Conservation (phyloP, 352 stramenopile species). For the Phytophthora rubi region DNA sequence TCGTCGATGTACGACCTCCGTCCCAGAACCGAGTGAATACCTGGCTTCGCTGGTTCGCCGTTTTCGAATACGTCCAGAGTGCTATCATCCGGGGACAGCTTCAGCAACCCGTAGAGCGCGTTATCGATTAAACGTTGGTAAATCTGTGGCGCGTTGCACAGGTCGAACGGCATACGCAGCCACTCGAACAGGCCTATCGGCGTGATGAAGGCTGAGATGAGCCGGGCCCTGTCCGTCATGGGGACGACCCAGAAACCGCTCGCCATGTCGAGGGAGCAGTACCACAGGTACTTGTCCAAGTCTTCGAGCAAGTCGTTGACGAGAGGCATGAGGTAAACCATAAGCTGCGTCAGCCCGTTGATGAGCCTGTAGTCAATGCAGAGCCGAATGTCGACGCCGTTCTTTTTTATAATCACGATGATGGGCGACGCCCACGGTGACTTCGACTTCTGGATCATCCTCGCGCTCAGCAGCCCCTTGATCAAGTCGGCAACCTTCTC, state of each 20-base stretch:
- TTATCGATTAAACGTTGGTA: slow-evolving; percentile 38
- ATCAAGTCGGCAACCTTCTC: too few species aligned
- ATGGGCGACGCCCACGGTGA: slow-evolving; percentile 26
- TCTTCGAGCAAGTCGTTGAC: slow-evolving; percentile 12
- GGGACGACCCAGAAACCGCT: slow-evolving; percentile 31
- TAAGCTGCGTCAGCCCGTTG: too few species aligned
- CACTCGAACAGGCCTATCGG: slow-evolving; percentile 32
- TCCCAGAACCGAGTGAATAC: too few species aligned
- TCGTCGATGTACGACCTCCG: too few species aligned
- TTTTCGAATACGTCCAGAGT: not conserved
- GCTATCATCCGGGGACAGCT: not conserved
- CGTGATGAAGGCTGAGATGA: slow-evolving; percentile 32
- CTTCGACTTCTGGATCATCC: too few species aligned
- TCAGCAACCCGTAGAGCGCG: slow-evolving; percentile 16
- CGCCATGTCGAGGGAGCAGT: slow-evolving; percentile 25
- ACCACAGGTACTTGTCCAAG: slow-evolving; percentile 23
- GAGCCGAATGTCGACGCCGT: slow-evolving; percentile 2
- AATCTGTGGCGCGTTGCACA: slow-evolving; percentile 33
- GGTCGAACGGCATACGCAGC: slow-evolving; percentile 28
- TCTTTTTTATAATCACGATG: slow-evolving; percentile 30
- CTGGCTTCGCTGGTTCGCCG: not conserved
- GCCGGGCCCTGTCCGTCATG: slow-evolving; percentile 20
- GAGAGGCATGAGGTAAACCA: too few species aligned
- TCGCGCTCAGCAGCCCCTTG: too few species aligned
- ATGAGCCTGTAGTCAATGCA: too few species aligned